phyloP scores from a whole-genome alignment of 805 yeast genomes.

The Saccharomycopsis microspora region DNA sequence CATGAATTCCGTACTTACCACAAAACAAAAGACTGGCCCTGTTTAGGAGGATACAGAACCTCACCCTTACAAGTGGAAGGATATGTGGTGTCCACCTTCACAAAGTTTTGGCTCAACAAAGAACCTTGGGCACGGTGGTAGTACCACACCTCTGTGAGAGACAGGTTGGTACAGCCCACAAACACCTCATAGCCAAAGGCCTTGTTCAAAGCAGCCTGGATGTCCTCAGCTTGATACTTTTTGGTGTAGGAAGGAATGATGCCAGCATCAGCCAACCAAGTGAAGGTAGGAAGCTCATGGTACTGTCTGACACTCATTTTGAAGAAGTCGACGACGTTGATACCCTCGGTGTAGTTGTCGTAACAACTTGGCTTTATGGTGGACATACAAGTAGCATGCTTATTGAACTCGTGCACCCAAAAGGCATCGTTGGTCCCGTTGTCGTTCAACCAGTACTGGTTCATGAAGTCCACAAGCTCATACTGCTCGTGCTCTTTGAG shows the following conservation, averaged over 20 bases:
- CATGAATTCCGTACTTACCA: conserved; percentile 5
- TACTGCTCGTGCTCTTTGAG: conserved; percentile 10
- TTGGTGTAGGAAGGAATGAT: conserved; percentile 47
- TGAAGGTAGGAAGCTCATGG: conserved; percentile 50
- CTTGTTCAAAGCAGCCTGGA: conserved; percentile 38
- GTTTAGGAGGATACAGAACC: conserved; percentile 22
- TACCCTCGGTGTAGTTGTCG: conserved; percentile 21
- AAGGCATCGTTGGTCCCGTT: conserved; percentile 55
- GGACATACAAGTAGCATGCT: conserved; percentile 87
- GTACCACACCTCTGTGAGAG: conserved; percentile 53
- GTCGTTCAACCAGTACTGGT: conserved; percentile 58
- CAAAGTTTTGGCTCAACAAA: conserved; percentile 50
- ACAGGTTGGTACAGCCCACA: conserved; percentile 45
- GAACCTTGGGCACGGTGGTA: conserved; percentile 69
- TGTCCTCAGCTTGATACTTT: conserved; percentile 46
- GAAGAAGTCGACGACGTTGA: conserved; percentile 60
- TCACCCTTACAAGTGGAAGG: conserved; percentile 53
- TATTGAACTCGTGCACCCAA: conserved; percentile 90
- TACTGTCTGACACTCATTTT: conserved; percentile 47
- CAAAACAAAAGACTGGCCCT: conserved; percentile 14
- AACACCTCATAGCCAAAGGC: conserved; percentile 46
- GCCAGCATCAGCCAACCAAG: conserved; percentile 56
- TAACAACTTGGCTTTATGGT: conserved; percentile 72
- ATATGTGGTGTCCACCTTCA: conserved; percentile 47
- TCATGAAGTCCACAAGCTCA: conserved; percentile 37